Percentiles rank a stretch among this genome's conserved stretches.
phyloP scores from a whole-genome alignment of 2,329 filamentous ascomycete species.

The Plenodomus biglobosus region DNA sequence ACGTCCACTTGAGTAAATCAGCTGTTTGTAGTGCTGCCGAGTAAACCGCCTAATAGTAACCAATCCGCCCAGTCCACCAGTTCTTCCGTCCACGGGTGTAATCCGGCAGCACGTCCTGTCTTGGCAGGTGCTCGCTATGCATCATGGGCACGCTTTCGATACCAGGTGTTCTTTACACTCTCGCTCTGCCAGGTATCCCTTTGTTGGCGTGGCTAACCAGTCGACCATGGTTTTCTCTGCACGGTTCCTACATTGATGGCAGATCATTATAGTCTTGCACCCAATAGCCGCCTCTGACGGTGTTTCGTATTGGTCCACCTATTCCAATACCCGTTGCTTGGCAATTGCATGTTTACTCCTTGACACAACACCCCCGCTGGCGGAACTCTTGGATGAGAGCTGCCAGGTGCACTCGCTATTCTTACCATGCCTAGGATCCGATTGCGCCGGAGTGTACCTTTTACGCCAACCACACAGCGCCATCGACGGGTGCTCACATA shows the following conservation, averaged over 20 bases:
- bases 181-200: not conserved
- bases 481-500: slow-evolving; percentile 34
- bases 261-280: not conserved
- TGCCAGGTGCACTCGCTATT: not conserved
- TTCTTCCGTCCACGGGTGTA: too few species aligned
- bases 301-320: not conserved
- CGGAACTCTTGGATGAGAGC: not conserved
- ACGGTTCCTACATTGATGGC: not conserved
- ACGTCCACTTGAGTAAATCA: not conserved
- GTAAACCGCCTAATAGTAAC: not conserved
- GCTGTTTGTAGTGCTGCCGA: not conserved
- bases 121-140: not conserved
- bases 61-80: not conserved
- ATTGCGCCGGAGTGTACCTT: slow-evolving; percentile 21
- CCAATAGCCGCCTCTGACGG: not conserved
- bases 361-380: not conserved
- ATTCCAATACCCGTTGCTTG: not conserved
- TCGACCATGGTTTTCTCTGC: not conserved
- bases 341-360: not conserved
- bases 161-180: not conserved
- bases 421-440: slow-evolving; percentile 36
- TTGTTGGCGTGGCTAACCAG: not conserved
- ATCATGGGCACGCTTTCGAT: not conserved
- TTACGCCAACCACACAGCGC: slow-evolving; percentile 34
- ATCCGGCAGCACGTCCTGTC: not conserved